Percentiles rank a stretch among this genome's conserved stretches.
Evolutionary conservation across 495 filamentous ascomycete species (phyloP).

Genomic region (Penicillium taxi): DNA sequence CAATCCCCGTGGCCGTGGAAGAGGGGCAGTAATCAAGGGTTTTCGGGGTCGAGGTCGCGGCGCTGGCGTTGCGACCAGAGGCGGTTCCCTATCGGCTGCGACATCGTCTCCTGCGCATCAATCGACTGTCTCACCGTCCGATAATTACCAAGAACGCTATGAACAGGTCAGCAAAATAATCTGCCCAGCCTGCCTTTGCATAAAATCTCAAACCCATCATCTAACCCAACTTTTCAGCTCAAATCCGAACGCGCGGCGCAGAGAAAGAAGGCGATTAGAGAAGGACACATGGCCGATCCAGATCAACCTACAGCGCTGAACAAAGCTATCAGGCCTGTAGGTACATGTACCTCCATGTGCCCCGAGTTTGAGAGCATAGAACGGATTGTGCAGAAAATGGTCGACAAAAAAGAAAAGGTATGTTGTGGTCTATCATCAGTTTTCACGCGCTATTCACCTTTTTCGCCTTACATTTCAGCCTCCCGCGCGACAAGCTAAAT

Average conservation of each 20-base stretch:
- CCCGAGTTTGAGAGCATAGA: conserved; percentile 79
- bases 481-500: conserved; percentile 8
- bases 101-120: not conserved
- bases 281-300: conserved; percentile 79
- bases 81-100: conserved; percentile 1
- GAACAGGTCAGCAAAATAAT: conserved; percentile 29
- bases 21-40: conserved; percentile 12
- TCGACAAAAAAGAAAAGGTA: conserved; percentile 56
- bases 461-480: not conserved
- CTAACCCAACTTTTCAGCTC: conserved; percentile 34
- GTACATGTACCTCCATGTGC: conserved; percentile 90
- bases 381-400: conserved; percentile 62
- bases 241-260: conserved; percentile 63
- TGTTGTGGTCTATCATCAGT: no score
- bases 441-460: not conserved
- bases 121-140: conserved; percentile 25
- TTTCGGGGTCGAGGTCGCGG: conserved; percentile 10
- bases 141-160: conserved; percentile 34
- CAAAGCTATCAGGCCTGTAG: conserved; percentile 79
- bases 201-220: not conserved
- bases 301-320: conserved; percentile 71
- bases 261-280: conserved; percentile 59
- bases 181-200: no score
- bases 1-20: conserved; percentile 21
- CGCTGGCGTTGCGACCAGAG: conserved; percentile 12